Evolutionary conservation across 2,329 filamentous ascomycete genomes (phyloP).

Genomic region (Aspergillus brasiliensis): DNA sequence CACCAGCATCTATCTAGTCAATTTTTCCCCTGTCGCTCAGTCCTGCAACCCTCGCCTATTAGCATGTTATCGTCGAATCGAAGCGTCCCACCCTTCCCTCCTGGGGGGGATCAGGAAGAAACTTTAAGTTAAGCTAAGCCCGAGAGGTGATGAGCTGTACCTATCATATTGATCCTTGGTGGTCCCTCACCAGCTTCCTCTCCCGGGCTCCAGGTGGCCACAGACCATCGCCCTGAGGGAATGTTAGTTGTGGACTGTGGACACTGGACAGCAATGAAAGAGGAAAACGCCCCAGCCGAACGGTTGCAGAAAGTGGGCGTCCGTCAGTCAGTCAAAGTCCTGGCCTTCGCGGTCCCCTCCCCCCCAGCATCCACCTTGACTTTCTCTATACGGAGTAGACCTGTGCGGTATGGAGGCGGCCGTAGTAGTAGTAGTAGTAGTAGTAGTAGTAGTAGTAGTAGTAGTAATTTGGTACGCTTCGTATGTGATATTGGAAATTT

Average conservation of each 20-base stretch:
- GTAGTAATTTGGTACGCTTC: not conserved
- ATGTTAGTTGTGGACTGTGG: not conserved
- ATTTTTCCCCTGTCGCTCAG: constrained; percentile 19
- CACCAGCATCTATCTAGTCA: not conserved
- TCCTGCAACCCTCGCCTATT: not conserved
- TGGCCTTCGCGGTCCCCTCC: not conserved
- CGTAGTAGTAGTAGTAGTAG: not conserved
- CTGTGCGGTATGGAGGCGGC: not conserved
- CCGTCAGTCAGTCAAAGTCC: not conserved
- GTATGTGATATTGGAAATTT: too few species aligned
- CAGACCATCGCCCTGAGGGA: not conserved
- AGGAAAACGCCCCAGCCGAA: constrained; percentile 16
- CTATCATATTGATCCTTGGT: constrained; percentile 16
- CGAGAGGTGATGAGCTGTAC: constrained; percentile 19
- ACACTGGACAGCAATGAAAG: not conserved
- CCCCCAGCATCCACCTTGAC: constrained; percentile 10
- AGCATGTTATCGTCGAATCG: constrained; percentile 10
- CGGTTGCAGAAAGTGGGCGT: constrained; percentile 19
- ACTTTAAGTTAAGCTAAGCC: constrained; percentile 20
- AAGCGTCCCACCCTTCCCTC: not conserved
- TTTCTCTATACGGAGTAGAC: constrained; percentile 7
- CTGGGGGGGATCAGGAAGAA: constrained; percentile 3
- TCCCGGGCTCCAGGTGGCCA: constrained; percentile 2
- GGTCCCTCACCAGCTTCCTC: not conserved
- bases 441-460: too few species aligned